phyloP scores from a whole-genome alignment of 2,329 filamentous ascomycete species.

The Neonectria punicea region DNA sequence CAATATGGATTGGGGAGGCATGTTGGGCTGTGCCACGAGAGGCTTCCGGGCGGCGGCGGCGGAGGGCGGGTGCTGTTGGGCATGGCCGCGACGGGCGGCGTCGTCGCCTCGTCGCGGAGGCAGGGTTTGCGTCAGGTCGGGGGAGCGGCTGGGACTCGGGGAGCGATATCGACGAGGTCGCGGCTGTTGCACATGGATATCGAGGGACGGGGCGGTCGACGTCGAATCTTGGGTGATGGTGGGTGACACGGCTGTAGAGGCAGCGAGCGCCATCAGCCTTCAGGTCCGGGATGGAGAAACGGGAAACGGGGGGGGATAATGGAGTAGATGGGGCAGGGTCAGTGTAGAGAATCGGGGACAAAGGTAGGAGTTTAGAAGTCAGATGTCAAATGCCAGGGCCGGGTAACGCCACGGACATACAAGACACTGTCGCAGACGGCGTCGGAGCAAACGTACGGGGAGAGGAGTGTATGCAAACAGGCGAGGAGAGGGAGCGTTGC shows the following conservation, averaged over 20 bases:
- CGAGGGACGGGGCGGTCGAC: constrained; percentile 66
- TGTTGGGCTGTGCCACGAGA: constrained; percentile 58
- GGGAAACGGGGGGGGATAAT: constrained; percentile 6
- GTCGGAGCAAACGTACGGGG: constrained; percentile 63
- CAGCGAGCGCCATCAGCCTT: constrained; percentile 46
- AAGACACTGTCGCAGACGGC: constrained; percentile 16
- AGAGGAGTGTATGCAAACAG: constrained; percentile 67
- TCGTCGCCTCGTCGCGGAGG: constrained; percentile 58
- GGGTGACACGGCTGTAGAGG: constrained; percentile 47
- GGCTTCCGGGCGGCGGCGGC: constrained; percentile 57
- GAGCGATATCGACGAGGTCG: constrained; percentile 63
- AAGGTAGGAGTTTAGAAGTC: constrained; percentile 1
- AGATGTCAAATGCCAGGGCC: constrained; percentile 6
- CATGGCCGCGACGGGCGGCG: constrained; percentile 51
- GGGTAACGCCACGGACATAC: constrained; percentile 8
- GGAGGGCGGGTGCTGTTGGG: constrained; percentile 48
- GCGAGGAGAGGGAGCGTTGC: constrained; percentile 71
- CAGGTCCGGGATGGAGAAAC: constrained; percentile 37
- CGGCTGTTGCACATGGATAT: constrained; percentile 61
- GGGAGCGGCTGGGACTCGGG: constrained; percentile 63
- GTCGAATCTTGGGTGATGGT: constrained; percentile 54
- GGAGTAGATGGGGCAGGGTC: constrained; percentile 14
- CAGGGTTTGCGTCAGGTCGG: constrained; percentile 55
- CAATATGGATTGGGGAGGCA: constrained; percentile 44
- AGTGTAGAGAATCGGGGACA: constrained; percentile 19